Percentiles rank a stretch among this genome's conserved stretches.
Conservation (phyloP, 345 rosid genomes). For the Syzygium oleosum region DNA sequence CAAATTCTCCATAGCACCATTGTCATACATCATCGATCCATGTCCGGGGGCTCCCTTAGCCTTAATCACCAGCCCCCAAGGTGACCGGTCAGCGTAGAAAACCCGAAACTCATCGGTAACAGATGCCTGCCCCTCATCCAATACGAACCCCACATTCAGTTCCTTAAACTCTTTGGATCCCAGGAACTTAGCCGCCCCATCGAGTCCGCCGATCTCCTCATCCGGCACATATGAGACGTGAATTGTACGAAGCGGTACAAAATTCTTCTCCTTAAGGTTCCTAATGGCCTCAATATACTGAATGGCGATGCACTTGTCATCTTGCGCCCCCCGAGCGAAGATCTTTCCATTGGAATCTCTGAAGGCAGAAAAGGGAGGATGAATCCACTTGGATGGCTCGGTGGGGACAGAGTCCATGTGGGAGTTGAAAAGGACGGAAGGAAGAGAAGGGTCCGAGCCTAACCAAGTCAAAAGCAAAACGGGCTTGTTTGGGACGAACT, state of each 20-base stretch:
- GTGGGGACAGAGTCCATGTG: slow-evolving; percentile 94
- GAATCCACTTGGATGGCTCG: slow-evolving; percentile 68
- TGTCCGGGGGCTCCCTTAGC: slow-evolving; percentile 73
- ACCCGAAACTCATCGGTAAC: slow-evolving; percentile 54
- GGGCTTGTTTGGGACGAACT: slow-evolving; percentile 48
- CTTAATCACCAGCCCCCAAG: slow-evolving; percentile 46
- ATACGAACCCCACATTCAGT: slow-evolving; percentile 64
- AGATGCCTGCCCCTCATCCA: slow-evolving; percentile 91
- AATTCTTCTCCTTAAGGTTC: slow-evolving; percentile 35
- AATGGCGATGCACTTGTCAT: slow-evolving; percentile 74
- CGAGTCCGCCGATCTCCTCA: slow-evolving; percentile 74
- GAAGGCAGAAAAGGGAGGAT: slow-evolving; percentile 77
- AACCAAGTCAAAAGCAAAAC: slow-evolving; percentile 61
- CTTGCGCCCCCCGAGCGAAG: slow-evolving; percentile 84
- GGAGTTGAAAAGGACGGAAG: slow-evolving; percentile 75
- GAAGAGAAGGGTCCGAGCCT: slow-evolving; percentile 62
- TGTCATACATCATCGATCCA: slow-evolving; percentile 72
- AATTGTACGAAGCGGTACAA: slow-evolving; percentile 48
- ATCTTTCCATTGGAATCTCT: slow-evolving; percentile 48
- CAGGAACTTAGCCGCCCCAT: slow-evolving; percentile 56
- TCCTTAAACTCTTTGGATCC: slow-evolving; percentile 48
- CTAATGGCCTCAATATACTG: slow-evolving; percentile 81
- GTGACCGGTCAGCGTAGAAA: slow-evolving; percentile 68
- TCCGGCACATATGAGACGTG: slow-evolving; percentile 70
- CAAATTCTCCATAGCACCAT: slow-evolving; percentile 83